Base-by-base conservation (phyloP, 345 rosid species). In the Clausena lansium region DNA sequence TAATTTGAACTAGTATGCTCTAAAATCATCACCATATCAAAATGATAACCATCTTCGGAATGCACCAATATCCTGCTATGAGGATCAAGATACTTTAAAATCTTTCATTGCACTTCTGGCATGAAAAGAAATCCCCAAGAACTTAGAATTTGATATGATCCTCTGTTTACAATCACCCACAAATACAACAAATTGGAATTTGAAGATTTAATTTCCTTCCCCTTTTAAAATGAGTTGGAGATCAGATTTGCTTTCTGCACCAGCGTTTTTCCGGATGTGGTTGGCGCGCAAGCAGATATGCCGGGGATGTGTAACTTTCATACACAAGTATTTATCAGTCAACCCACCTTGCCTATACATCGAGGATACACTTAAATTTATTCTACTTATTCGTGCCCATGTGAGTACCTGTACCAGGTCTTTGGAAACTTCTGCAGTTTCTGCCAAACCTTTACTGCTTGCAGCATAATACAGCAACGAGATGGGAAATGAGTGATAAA, bases 371-470 rank as follows among this genome's bases (percentile, higher is more conserved):
- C 65, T 33, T 73, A 35, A 57, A 38, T 11, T 57, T 33, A 11
- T 24, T 58, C 36, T 58, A 14, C 66, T 35, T 58, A 57, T 36
- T 15, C 66, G n/a, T 32, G 41, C 36, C 41, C 69, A 11, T 15
- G 15, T 36, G 7, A 11, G 59, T 50, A 33, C 64, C 70, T 52
- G 67, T n/a, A 17, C 61, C 4, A 9, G 65, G 14, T 61, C 9
- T 68, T 73, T 22, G 60, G 57, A 64, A 52, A 58, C n/a, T 76
- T 20, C 71, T 30, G 76, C 60, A 55, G 60, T 52, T 67, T 66
- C 19, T 6, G 70, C 58, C 47, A 24, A 52, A 28, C 45, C 61
- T 41, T 71, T 38, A 9, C 71, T 59, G 38, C 50, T 69, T 74
- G 28, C 36, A 33, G 33, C 27, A 36, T 61, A 30, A 30, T 3